phyloP scores from a whole-genome alignment of 78 protist species.

The Cavenderia fasciculata region DNA sequence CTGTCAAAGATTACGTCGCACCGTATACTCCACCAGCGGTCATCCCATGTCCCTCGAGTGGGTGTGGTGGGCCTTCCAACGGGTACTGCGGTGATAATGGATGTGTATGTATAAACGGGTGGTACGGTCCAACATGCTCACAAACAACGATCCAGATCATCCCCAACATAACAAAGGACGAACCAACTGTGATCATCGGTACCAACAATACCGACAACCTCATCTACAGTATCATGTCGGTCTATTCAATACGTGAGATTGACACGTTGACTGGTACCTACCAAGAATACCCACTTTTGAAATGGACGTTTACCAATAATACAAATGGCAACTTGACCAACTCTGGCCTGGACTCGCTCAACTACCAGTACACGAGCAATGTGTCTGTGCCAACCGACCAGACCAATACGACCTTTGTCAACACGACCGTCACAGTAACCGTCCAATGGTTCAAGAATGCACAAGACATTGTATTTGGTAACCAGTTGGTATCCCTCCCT shows the following conservation, averaged over 20 bases:
- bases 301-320: not conserved
- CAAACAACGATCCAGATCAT: not conserved
- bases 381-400: not conserved
- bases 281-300: not conserved
- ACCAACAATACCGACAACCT: not conserved
- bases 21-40: no score
- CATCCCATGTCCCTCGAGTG: no score
- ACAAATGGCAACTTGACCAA: not conserved
- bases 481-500: not conserved
- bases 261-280: not conserved
- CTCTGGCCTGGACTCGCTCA: no score
- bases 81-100: not conserved
- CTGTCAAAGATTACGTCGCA: no score
- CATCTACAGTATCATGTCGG: not conserved
- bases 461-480: not conserved
- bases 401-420: not conserved
- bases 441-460: conserved; percentile 5
- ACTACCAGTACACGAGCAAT: not conserved
- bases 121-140: conserved; percentile 10
- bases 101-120: conserved; percentile 3
- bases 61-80: not conserved
- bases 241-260: conserved; percentile 13
- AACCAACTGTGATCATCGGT: not conserved
- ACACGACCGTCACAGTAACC: not conserved
- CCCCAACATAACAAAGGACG: not conserved